Evolutionary conservation across 345 rosid genomes (phyloP), one percentile per base, ranked within the genome.

Genomic region (Zanthoxylum bungeanum): DNA sequence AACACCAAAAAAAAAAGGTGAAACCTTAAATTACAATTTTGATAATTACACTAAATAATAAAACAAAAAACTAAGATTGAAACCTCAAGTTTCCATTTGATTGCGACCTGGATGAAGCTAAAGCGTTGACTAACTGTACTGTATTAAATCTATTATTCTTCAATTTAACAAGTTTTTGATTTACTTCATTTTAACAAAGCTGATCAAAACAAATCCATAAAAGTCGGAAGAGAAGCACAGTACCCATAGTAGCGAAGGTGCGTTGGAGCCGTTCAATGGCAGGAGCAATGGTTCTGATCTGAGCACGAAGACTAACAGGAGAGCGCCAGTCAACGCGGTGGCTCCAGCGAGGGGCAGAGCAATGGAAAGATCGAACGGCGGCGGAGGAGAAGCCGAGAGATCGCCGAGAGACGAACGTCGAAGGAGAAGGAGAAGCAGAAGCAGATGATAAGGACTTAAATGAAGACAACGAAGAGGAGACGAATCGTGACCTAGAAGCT

Each of bases 211-310:
- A 60, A 70, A 47, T 72, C 68, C 69, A 17, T 21, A 64, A 75
- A 59, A 14, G 60, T 55, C 59, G 75, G 36, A 57, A 61, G 69
- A n/a, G 36, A 30, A 63, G 11, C 12, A 6, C 36, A 25, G 67
- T 86, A 95, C 99, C 98, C 96, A 88, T 89, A 53, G 97, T 83
- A 53, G 96, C 84, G 74, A 95, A 85, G 75, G 75, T 85, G 52
- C 88, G 81, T 85, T 87, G 62, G 60, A 95, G 81, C 30, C 82
- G 91, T 53, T 89, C 92, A 68, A 91, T 72, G 49, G 72, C 79
- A 0, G 98, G 92, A 66, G 91, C 76, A 27, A 67, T 87, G 11
- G 83, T 50, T 78, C 97, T 84, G 85, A 80, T 82, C 89, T 87
- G 93, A 59, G 91, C 71, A 10, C 93, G 91, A 22, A 86, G 85